Conservation (phyloP, 2,329 filamentous ascomycete species). For the Pestalotiopsis sp. region DNA sequence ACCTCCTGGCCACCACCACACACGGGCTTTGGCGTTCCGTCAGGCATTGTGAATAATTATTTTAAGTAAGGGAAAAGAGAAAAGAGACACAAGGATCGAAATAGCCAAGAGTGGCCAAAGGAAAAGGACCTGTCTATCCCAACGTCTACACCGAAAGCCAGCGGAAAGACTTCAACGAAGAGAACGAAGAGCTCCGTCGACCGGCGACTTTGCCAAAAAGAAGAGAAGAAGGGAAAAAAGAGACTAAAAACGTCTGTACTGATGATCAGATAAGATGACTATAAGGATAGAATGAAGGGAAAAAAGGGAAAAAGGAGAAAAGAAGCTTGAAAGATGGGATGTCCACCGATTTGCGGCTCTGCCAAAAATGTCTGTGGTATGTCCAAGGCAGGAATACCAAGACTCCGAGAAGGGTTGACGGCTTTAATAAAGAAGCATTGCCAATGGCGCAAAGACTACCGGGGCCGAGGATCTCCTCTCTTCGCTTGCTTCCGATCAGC, state of each 20-base stretch:
- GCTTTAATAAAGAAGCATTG: slow-evolving; percentile 9
- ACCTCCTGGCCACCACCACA: slow-evolving; percentile 36
- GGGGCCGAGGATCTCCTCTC: background rate
- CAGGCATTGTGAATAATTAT: slow-evolving; percentile 23
- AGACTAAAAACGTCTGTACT: slow-evolving; percentile 5
- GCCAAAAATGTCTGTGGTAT: slow-evolving; percentile 1
- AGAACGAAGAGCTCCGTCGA: background rate
- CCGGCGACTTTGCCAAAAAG: slow-evolving; percentile 21
- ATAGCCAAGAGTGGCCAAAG: background rate
- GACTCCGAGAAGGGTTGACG: slow-evolving; percentile 1
- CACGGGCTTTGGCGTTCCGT: slow-evolving; percentile 32
- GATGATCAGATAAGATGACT: slow-evolving; percentile 13
- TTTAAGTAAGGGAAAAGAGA: background rate
- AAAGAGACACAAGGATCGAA: background rate
- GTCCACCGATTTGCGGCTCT: background rate
- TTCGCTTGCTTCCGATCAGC: background rate
- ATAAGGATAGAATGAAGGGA: slow-evolving; percentile 20
- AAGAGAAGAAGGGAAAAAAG: slow-evolving; percentile 13
- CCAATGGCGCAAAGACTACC: background rate
- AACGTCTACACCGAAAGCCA: background rate
- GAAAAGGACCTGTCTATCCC: background rate
- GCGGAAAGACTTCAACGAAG: background rate
- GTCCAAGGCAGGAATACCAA: slow-evolving; percentile 2
- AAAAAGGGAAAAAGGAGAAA: background rate
- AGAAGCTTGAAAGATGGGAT: slow-evolving; percentile 14